Percentiles rank a stretch among this genome's conserved stretches.
These are phyloP conservation scores for Prorocentrum cordatum DNA, from an alignment of 169 alveolate genomes.

Conservation along the genomic window DNA sequence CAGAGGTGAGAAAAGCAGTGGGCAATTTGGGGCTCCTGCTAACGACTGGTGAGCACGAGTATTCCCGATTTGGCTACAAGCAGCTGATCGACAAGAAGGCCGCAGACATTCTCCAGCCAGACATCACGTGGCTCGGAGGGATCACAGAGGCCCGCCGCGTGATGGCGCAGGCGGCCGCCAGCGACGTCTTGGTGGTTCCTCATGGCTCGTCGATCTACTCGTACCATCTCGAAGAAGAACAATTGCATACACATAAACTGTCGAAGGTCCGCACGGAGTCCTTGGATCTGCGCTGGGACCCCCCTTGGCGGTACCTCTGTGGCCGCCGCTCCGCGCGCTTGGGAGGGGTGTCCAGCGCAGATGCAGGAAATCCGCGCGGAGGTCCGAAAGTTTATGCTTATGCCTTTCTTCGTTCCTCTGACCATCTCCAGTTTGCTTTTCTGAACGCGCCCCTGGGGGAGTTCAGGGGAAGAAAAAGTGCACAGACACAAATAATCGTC, in stretches of 20 bases:
- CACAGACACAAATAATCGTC: too few species aligned
- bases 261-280: too few species aligned
- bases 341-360: too few species aligned
- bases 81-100: slow-evolving; percentile 50
- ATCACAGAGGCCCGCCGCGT: slow-evolving; percentile 29
- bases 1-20: slow-evolving; percentile 20
- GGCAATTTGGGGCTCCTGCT: slow-evolving; percentile 49
- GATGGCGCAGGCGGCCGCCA: slow-evolving; percentile 27
- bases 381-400: too few species aligned
- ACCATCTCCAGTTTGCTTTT: background rate
- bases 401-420: background rate
- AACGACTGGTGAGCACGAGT: slow-evolving; percentile 48
- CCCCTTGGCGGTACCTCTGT: too few species aligned
- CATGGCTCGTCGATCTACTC: slow-evolving; percentile 37
- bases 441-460: slow-evolving; percentile 26
- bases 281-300: too few species aligned
- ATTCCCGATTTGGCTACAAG: slow-evolving; percentile 47
- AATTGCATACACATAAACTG: too few species aligned
- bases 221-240: background rate
- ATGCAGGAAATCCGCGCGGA: too few species aligned
- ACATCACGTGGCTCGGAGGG: slow-evolving; percentile 36
- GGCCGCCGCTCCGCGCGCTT: too few species aligned
- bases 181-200: slow-evolving; percentile 43
- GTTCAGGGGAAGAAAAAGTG: too few species aligned
- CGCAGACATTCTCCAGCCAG: slow-evolving; percentile 25